Conservation (phyloP, 2,329 filamentous ascomycete species). For the Fusarium lateritium region DNA sequence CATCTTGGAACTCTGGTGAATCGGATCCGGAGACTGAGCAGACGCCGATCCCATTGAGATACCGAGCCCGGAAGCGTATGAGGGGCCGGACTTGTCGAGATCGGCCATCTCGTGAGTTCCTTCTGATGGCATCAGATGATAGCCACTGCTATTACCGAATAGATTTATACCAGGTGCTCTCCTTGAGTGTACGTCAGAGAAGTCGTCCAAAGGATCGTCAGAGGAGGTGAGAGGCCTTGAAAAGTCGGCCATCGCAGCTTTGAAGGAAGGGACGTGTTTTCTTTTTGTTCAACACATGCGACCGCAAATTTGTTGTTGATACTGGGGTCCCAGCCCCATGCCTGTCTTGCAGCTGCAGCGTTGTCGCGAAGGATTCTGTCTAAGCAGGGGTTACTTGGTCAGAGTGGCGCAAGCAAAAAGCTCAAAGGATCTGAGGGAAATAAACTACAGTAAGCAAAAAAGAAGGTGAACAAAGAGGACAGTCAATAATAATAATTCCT, state of each 20-base stretch:
- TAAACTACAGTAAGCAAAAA: not conserved
- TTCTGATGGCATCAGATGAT: constrained; percentile 41
- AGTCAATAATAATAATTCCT: not conserved
- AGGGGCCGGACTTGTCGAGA: constrained; percentile 24
- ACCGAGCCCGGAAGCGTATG: constrained; percentile 36
- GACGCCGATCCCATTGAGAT: constrained; percentile 30
- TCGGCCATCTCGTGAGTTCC: constrained; percentile 41
- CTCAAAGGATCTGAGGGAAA: not conserved
- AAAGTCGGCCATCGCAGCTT: constrained; percentile 36
- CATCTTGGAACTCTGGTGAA: constrained; percentile 10
- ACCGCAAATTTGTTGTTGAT: constrained; percentile 7
- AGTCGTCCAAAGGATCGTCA: constrained; percentile 25
- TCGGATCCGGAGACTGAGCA: constrained; percentile 30
- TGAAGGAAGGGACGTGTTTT: not conserved
- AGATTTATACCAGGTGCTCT: constrained; percentile 34
- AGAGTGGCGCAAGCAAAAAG: constrained; percentile 27
- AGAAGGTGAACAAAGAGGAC: constrained; percentile 7
- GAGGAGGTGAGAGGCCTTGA: constrained; percentile 24
- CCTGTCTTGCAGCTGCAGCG: constrained; percentile 2
- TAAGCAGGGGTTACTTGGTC: constrained; percentile 9
- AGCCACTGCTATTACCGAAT: constrained; percentile 43
- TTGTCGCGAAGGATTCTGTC: constrained; percentile 1
- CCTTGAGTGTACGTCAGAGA: constrained; percentile 22
- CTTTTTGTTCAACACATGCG: constrained; percentile 14
- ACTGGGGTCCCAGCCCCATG: constrained; percentile 27